Evolutionary conservation across 352 stramenopile species (phyloP), one percentile per base, ranked within the genome.

Genomic region (Pythium aristosporum): DNA sequence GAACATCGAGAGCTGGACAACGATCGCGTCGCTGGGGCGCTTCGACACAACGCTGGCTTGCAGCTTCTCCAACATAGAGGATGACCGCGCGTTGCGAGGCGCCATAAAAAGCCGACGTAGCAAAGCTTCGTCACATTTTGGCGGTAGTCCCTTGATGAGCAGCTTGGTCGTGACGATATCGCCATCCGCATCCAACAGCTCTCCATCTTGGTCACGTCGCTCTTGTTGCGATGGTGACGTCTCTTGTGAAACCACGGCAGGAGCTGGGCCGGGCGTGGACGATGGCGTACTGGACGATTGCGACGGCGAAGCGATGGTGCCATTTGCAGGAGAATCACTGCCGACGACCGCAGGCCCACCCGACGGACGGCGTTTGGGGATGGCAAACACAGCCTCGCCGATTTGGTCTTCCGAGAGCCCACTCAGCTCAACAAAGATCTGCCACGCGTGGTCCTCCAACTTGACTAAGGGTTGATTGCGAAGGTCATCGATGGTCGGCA

Each of bases 361-460:
- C 11, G 58, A 41, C 10, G 69, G 61, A 15, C 79, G 79, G 23
- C 74, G 76, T 56, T 94, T 95, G 25, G 87, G 87, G 55, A 95
- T 95, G 10, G 82, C 86, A 63, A 95, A 95, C 36, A 95, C 75
- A 8, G 66, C 60, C n/a, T 81, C 70, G 11, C 69, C 70, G 15
- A 80, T 75, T 50, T 89, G 73, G 3, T 91, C 80, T 18, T 82
- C 73, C 1, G 75, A 82, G 42, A 88, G 47, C 1, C 75, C 77
- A 18, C 73, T 68, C 2, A 85, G 61, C 15, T 80, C 72, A 41
- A 84, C 73, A 61, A 90, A 95, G 1, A 95, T 32, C n/a, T 95
- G 84, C 82, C 85, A 94, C 5, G 73, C 72, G 21, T 67, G 39
- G n/a, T 79, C 70, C 21, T 54, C 68, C 32, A 79, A 44, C 13